Base-by-base conservation (phyloP, 805 yeast genomes). In the Groenewaldozyma salmanticensis region DNA sequence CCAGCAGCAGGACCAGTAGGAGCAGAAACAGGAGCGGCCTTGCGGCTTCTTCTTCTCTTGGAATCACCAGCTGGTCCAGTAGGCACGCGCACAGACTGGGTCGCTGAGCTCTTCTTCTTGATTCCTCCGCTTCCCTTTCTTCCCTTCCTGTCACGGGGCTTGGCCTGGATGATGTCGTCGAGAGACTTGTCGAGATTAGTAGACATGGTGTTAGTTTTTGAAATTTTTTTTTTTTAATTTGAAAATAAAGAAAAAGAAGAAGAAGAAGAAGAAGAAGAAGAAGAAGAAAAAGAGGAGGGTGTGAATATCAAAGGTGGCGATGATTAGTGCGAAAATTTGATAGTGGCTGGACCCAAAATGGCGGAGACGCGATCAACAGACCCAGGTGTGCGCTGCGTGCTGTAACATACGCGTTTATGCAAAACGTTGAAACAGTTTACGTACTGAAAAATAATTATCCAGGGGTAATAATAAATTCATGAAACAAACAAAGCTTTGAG, bases 161-260 rank as follows among this genome's bases (percentile, higher is more conserved):
- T 53, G 48, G 83, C 66, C 45, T 94, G 75, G 59, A 90, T 83
- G 63, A 90, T 90, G 55, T 87, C 96, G 70, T 90, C 98, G 59
- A 90, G 77, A 38, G 96, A 85, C 69, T 84, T 82, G 68, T 90
- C 96, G 67, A 90, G 75, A 56, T 82, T 73, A 49, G 81, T 72
- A 49, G 94, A 81, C 88, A 81, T 83, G 44, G 39, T 60, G 39
- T 38, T 31, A 21, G 24, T 31, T 16, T 15, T 16, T 21, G 29
- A 34, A 15, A 9, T 16, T 21, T 34, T 15, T 7, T 21, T 34
- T 15, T 16, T 17, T 11, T 16, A 18, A 36, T n/a, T n/a, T n/a
- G n/a, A 9, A 27, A 11, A 27, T 11, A 31, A 31, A 7, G 7
- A 7, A 15, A n/a, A 15, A 9, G 7, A 6, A n/a, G 15, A n/a